Evolutionary conservation across 352 stramenopile species (phyloP), one percentile per base, ranked within the genome.

Genomic region (Globisporangium echinulatum): DNA sequence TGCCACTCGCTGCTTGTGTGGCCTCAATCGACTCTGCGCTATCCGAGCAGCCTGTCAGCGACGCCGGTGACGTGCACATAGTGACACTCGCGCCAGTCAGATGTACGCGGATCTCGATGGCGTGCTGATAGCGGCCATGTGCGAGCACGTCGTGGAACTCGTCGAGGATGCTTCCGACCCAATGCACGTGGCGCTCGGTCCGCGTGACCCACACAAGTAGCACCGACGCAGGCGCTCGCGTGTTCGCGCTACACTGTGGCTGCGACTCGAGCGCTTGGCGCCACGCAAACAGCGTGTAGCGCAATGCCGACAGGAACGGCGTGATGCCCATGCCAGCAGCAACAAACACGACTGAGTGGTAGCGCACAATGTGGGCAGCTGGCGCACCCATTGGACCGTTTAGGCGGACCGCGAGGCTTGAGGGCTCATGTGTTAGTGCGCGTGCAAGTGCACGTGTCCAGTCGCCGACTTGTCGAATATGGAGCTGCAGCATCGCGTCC

Each of bases 231-330:
- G 40, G 40, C 10, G 40, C 40, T 19, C 17, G 17, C 17, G 17
- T 19, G 17, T 19, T 19, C 17, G 17, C 17, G 17, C 17, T 19
- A 19, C 17, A 19, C 17, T 19, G 17, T 44, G 40, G 40, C 4
- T 43, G 9, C 7, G 36, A 14, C n/a, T 33, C 36, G n/a, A 56
- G 51, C 11, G 19, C 52, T 56, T 43, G 58, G 37, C 25, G 44
- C 59, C 61, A 74, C 49, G 62, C 53, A 44, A 74, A 61, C 33
- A 85, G 65, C 33, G 76, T 52, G 42, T 79, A 65, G 6, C 74
- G 71, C n/a, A 83, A n/a, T 1, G 76, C 59, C 8, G 74, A 79
- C 52, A 80, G 55, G 43, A 79, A 82, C 11, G 74, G 76, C 0
- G 71, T 77, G 17, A 85, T 52, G 7, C 74, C 74, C 11, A 83